A percentile compares a stretch with the other conserved stretches of the same genome.
Conservation (phyloP, 1,284 basidiomycete genomes). For the Gymnopus androsaceus region DNA sequence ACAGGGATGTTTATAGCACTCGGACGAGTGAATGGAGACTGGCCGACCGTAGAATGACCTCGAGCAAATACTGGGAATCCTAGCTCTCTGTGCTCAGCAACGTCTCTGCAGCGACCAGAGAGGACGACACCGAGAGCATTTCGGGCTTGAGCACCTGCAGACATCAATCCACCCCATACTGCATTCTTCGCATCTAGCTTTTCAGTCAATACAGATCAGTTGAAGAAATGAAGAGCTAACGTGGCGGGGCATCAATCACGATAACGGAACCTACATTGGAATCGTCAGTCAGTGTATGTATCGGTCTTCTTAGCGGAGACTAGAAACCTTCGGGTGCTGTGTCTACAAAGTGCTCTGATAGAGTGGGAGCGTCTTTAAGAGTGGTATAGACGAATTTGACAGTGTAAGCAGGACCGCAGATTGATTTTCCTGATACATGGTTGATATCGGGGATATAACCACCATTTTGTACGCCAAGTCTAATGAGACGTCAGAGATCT, state of each 20-base stretch:
- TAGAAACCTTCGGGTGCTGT: too few species aligned
- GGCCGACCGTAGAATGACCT: constrained; percentile 84
- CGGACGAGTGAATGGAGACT: constrained; percentile 85
- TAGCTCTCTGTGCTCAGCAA: constrained; percentile 71
- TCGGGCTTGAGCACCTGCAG: constrained; percentile 75
- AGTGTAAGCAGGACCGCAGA: constrained; percentile 86
- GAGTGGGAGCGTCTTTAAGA: constrained; percentile 66
- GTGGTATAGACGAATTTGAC: constrained; percentile 81
- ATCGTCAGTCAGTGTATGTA: too few species aligned
- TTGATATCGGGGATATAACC: constrained; percentile 84
- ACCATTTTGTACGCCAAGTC: constrained; percentile 75
- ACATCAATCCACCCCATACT: constrained; percentile 92
- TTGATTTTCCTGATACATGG: constrained; percentile 38
- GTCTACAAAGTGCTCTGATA: constrained; percentile 84
- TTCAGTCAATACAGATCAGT: constrained; percentile 16
- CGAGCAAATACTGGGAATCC: constrained; percentile 80
- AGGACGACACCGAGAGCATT: constrained; percentile 77
- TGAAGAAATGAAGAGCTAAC: constrained; percentile 40
- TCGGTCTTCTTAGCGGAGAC: too few species aligned
- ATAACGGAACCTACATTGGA: constrained; percentile 69
- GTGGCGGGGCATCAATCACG: constrained; percentile 76
- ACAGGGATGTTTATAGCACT: constrained; percentile 79
- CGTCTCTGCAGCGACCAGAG: constrained; percentile 82
- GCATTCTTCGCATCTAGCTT: constrained; percentile 74
- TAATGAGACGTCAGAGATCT: constrained; percentile 90